Conservation (phyloP, 805 yeast species). For the Wickerhamia fluorescens region DNA sequence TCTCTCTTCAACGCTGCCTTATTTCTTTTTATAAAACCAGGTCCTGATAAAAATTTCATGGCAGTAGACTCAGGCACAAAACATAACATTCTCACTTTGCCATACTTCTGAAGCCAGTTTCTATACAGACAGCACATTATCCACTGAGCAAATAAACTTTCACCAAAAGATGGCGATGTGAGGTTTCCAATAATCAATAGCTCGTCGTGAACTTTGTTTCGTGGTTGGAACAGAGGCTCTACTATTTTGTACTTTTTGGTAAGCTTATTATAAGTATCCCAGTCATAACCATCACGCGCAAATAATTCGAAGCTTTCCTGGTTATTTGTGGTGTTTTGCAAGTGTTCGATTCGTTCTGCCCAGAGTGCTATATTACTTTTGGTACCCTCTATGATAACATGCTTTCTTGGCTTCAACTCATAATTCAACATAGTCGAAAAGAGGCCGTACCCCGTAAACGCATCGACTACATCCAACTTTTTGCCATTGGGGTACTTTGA, state of each 20-base stretch:
- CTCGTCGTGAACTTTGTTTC: slow-evolving; percentile 43
- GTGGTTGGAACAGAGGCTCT: slow-evolving; percentile 14
- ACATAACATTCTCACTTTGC: slow-evolving; percentile 67
- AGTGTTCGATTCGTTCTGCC: slow-evolving; percentile 18
- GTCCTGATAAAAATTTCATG: slow-evolving; percentile 51
- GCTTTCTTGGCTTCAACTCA: slow-evolving; percentile 53
- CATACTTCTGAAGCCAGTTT: slow-evolving; percentile 68
- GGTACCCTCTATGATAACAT: slow-evolving; percentile 55
- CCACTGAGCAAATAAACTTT: slow-evolving; percentile 70
- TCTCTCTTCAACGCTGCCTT: slow-evolving; percentile 62
- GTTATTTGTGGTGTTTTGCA: slow-evolving; percentile 17
- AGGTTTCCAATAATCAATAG: slow-evolving; percentile 56
- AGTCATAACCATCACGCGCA: slow-evolving; percentile 52
- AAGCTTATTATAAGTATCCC: slow-evolving; percentile 54
- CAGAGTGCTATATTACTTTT: slow-evolving; percentile 18
- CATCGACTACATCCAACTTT: slow-evolving; percentile 49
- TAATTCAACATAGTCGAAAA: slow-evolving; percentile 59
- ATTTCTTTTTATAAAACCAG: slow-evolving; percentile 46
- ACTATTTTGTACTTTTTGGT: slow-evolving; percentile 40
- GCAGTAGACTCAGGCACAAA: slow-evolving; percentile 56
- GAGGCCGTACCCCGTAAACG: slow-evolving; percentile 53
- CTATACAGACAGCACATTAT: slow-evolving; percentile 56
- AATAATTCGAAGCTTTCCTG: slow-evolving; percentile 26
- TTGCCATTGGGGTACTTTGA: slow-evolving; percentile 26
- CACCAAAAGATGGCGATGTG: slow-evolving; percentile 46